phyloP scores from a whole-genome alignment of 768 basidiomycete species.

The Lactarius tabidus region DNA sequence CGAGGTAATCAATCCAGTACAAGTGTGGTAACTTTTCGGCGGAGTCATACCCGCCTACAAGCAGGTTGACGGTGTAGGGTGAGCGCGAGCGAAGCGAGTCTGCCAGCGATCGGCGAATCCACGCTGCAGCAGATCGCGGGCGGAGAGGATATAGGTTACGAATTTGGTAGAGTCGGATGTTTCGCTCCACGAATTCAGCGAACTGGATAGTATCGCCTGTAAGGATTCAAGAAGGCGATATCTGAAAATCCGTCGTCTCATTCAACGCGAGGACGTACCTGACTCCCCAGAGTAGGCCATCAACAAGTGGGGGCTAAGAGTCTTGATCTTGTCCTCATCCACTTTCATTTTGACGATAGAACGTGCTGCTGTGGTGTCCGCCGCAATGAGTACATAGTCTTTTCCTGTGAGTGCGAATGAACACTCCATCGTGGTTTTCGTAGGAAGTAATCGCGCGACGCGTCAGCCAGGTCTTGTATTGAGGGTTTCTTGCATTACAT shows the following conservation, averaged over 20 bases:
- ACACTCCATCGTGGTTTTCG: constrained; percentile 62
- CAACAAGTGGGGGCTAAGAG: constrained; percentile 82
- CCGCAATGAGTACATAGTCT: constrained; percentile 88
- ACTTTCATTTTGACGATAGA: constrained; percentile 98
- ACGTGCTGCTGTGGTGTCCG: constrained; percentile 83
- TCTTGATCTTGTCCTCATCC: constrained; percentile 96
- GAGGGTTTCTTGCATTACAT: neutral
- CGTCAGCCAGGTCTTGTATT: neutral
- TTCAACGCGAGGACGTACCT: constrained; percentile 44
- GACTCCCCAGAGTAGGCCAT: constrained; percentile 97
- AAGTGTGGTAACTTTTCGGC: constrained; percentile 67
- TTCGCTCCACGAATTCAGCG: constrained; percentile 93
- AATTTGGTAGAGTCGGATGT: constrained; percentile 94
- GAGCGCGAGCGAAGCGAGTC: constrained; percentile 82
- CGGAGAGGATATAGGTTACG: constrained; percentile 87
- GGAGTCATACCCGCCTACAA: constrained; percentile 89
- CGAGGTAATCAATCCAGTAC: constrained; percentile 97
- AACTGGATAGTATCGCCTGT: constrained; percentile 95
- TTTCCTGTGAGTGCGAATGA: constrained; percentile 91
- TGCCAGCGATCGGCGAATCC: constrained; percentile 90
- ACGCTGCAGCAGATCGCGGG: constrained; percentile 87
- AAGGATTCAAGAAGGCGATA: neutral
- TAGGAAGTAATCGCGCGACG: constrained; percentile 10
- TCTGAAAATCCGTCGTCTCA: neutral
- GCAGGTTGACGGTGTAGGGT: constrained; percentile 88